Evolutionary conservation across 208 protist species (phyloP), one percentile per base, ranked within the genome.

Genomic region (Leishmania gerbilli): DNA sequence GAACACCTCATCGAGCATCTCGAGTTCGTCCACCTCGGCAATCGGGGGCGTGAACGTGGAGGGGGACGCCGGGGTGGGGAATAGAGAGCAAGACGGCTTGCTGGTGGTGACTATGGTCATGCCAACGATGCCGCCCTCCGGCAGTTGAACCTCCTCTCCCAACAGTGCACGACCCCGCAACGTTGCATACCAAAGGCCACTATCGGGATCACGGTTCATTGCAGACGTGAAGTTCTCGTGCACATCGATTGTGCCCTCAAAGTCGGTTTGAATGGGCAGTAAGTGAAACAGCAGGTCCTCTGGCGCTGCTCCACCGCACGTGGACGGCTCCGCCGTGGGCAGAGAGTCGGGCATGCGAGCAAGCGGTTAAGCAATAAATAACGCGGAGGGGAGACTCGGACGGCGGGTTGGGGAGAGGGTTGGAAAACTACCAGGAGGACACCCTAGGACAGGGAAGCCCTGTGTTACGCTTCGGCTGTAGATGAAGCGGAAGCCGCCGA

Each of bases 241-340:
- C 9, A 97, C 72, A 74, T 97, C 91, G 19, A 90, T 95, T 37
- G 85, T 91, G 62, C 94, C 92, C 31, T 89, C 78, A 56, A 97
- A 97, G 55, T 80, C 77, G 0, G 91, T 93, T 65, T 88, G 87
- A 51, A 95, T 71, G 17, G 94, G 94, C 8, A 97, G 79, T 8
- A 89, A 87, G 62, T 97, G 94, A 37, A 96, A 88, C 4, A 31
- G 8, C 21, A 34, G 19, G 31, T n/a, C 42, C 37, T 37, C 68
- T 34, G 40, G 42, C 19, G 40, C 42, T 51, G 2, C 68, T 27
- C 42, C 24, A 15, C 3, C 3, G 21, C 9, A 3, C 21, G 24
- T 34, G 19, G 9, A 34, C 21, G 37, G 1, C 5, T 15, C 21
- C 0, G 71, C 17, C 34, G 69, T n/a, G 47, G 34, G 56, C 71